Percentiles rank a stretch among this genome's conserved stretches.
Conservation (phyloP, 2,329 filamentous ascomycete genomes). For the Fusarium torulosum region DNA sequence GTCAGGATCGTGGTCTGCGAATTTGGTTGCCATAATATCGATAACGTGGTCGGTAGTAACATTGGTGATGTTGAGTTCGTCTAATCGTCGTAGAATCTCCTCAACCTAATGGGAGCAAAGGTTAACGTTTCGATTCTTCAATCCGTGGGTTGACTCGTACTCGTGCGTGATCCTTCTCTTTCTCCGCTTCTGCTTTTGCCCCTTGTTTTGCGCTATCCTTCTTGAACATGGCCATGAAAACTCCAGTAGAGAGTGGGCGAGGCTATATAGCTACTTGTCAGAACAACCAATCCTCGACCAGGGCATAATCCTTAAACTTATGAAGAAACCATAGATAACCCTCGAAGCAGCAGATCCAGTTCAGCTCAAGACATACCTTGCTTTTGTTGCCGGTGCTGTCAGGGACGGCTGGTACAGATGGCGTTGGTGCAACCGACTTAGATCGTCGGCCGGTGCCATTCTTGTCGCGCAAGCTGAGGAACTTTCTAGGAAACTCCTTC, state of each 20-base stretch:
- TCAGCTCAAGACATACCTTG: constrained; percentile 60
- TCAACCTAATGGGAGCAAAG: constrained; percentile 54
- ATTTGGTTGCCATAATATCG: constrained; percentile 69
- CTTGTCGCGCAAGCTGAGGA: constrained; percentile 79
- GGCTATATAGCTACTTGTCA: constrained; percentile 54
- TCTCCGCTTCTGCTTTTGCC: constrained; percentile 59
- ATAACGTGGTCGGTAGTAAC: constrained; percentile 69
- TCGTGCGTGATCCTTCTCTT: constrained; percentile 60
- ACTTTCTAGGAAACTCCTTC: constrained; percentile 71
- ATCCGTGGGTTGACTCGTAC: constrained; percentile 44
- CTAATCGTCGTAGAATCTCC: constrained; percentile 55
- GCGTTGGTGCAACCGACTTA: constrained; percentile 68
- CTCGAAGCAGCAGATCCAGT: background rate
- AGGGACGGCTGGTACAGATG: constrained; percentile 54
- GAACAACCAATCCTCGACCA: constrained; percentile 4
- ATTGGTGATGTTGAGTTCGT: constrained; percentile 60
- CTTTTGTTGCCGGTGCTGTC: constrained; percentile 46
- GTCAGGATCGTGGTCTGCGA: constrained; percentile 76
- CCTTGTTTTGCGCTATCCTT: constrained; percentile 67
- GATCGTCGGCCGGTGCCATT: constrained; percentile 65
- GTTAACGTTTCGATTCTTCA: constrained; percentile 29
- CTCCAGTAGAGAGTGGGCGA: constrained; percentile 67
- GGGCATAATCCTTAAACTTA: background rate
- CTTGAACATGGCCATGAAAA: constrained; percentile 74
- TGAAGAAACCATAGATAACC: background rate